phyloP scores from a whole-genome alignment of 1,284 basidiomycete species.

The Papiliotrema nemorosa region DNA sequence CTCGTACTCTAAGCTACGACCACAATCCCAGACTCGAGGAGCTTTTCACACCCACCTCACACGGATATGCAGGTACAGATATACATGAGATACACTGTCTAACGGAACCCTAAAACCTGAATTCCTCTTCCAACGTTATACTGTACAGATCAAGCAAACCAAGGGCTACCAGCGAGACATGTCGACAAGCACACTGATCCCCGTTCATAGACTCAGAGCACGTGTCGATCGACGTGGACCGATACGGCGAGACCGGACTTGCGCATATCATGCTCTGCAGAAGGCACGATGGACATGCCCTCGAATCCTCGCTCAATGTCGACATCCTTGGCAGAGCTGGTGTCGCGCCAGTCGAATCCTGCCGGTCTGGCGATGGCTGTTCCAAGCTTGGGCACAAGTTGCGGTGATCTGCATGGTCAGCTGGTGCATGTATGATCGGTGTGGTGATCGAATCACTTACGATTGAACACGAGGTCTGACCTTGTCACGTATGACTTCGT shows the following conservation, averaged over 20 bases:
- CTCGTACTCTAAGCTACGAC: too few relatives aligned
- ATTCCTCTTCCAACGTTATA: too few relatives aligned
- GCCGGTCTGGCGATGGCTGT: conserved; percentile 10
- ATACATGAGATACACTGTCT: too few relatives aligned
- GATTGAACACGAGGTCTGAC: not conserved
- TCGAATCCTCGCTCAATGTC: not conserved
- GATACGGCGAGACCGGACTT: not conserved
- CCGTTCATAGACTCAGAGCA: not conserved
- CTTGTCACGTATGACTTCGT: not conserved
- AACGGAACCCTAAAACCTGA: too few relatives aligned
- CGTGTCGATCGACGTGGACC: not conserved
- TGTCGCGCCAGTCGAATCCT: conserved; percentile 6
- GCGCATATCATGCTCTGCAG: not conserved
- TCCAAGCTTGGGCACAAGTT: conserved; percentile 11
- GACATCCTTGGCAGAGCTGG: not conserved
- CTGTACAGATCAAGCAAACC: too few relatives aligned
- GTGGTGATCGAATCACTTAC: too few relatives aligned
- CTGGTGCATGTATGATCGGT: not conserved
- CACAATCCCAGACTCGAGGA: too few relatives aligned
- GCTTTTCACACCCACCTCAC: too few relatives aligned
- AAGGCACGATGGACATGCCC: not conserved
- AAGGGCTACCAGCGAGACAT: too few relatives aligned
- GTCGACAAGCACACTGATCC: too few relatives aligned
- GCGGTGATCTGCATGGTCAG: not conserved
- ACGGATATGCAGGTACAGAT: too few relatives aligned